phyloP scores from a whole-genome alignment of 176 grass and related monocot species.

The Pontederia paniculata region DNA sequence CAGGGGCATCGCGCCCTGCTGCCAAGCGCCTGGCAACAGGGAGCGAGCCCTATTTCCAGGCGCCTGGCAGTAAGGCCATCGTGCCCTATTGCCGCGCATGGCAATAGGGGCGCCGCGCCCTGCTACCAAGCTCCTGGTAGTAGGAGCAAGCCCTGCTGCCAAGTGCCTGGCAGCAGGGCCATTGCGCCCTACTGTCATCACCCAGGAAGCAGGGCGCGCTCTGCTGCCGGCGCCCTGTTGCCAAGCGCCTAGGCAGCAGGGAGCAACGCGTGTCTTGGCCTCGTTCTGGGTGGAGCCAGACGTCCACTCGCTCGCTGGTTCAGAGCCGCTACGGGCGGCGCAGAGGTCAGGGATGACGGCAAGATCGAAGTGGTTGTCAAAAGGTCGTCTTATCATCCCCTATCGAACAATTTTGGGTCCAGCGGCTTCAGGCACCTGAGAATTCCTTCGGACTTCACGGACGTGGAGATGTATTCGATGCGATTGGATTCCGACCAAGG shows the following conservation, averaged over 20 bases:
- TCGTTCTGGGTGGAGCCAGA: slow-evolving; percentile 92
- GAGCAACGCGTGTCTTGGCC: slow-evolving; percentile 58
- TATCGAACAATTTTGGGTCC: slow-evolving; percentile 11
- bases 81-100: too few species aligned
- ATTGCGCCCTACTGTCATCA: too few species aligned
- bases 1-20: too few species aligned
- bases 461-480: slow-evolving; percentile 94
- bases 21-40: too few species aligned
- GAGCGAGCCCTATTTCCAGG: too few species aligned
- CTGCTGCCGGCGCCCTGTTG: too few species aligned
- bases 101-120: too few species aligned
- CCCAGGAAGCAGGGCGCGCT: too few species aligned
- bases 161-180: too few species aligned
- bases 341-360: slow-evolving; percentile 76
- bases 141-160: too few species aligned
- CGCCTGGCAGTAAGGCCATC: too few species aligned
- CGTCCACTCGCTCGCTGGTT: slow-evolving; percentile 69
- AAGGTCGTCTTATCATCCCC: slow-evolving; percentile 28
- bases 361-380: slow-evolving; percentile 22
- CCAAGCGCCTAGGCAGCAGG: slow-evolving; percentile 87
- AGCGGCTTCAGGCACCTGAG: slow-evolving; percentile 27
- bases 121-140: too few species aligned
- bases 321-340: slow-evolving; percentile 76
- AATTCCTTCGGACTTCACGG: slow-evolving; percentile 44
- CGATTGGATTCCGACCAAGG: slow-evolving; percentile 49